phyloP scores from a whole-genome alignment of 495 filamentous ascomycete species.

The Penicillium canariense region DNA sequence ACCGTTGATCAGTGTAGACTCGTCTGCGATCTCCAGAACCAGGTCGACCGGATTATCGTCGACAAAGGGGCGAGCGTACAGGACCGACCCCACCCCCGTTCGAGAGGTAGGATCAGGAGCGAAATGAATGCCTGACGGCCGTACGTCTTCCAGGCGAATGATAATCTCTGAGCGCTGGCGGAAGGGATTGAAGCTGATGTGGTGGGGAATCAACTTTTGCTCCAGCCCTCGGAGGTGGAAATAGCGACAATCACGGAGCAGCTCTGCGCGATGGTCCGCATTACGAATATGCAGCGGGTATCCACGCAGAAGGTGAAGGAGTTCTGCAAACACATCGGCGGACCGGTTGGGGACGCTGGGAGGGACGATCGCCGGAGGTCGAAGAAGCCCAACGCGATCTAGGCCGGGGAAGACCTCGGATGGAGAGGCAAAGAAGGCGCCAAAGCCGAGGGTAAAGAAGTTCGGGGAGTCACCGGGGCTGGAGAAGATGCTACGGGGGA shows the following conservation, averaged over 20 bases:
- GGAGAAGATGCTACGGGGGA: slow-evolving; percentile 85
- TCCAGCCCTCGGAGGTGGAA: slow-evolving; percentile 90
- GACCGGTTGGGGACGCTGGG: slow-evolving; percentile 78
- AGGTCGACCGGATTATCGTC: slow-evolving; percentile 72
- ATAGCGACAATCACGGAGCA: slow-evolving; percentile 86
- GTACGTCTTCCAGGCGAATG: slow-evolving; percentile 78
- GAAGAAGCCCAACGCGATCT: slow-evolving; percentile 73
- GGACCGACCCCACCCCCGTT: slow-evolving; percentile 58
- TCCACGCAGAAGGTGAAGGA: slow-evolving; percentile 83
- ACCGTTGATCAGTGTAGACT: slow-evolving; percentile 64
- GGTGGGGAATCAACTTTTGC: slow-evolving; percentile 78
- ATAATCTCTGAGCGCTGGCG: slow-evolving; percentile 71
- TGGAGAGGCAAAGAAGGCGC: slow-evolving; percentile 79
- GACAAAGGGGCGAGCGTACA: slow-evolving; percentile 78
- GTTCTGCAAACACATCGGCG: slow-evolving; percentile 74
- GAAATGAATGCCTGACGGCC: slow-evolving; percentile 77
- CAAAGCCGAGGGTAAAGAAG: slow-evolving; percentile 93
- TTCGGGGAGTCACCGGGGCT: slow-evolving; percentile 85
- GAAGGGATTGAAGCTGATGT: slow-evolving; percentile 71
- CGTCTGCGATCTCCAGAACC: slow-evolving; percentile 73
- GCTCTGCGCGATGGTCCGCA: slow-evolving; percentile 71
- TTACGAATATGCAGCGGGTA: slow-evolving; percentile 78
- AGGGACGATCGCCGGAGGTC: slow-evolving; percentile 82
- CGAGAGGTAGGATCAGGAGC: slow-evolving; percentile 35
- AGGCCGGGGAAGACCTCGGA: slow-evolving; percentile 84